Evolutionary conservation across 169 alveolate species (phyloP), one percentile per base, ranked within the genome.

Genomic region (Plasmodium relictum): DNA sequence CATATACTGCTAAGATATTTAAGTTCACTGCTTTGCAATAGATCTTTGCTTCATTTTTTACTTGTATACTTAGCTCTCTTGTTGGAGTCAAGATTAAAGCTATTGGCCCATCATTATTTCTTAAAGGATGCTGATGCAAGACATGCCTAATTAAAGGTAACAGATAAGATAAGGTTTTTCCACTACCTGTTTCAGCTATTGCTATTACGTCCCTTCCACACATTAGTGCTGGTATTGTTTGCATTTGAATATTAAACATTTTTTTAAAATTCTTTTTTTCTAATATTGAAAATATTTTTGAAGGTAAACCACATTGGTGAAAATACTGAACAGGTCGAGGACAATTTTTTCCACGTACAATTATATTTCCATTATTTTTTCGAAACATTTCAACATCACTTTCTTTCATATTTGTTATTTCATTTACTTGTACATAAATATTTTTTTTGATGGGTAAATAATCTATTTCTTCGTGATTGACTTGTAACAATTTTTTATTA

Each of bases 171-270:
- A 99, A 88, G 3, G 99, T 99, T 94, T 98, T 98, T 0, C 99
- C 99, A 80, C 94, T 97, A 66, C 99, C 99, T 8, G 99, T 99
- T 88, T 98, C 99, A 0, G 99, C 99, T 9, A 98, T 98, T 22
- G 99, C 99, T 37, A 99, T 97, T 50, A 98, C 95, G 90, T 99
- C 99, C 59, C 98, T 83, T 48, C 99, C 99, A 80, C 98, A 95
- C 96, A 98, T 93, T 41, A 98, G 89, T 31, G 98, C 97, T 1
- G 99, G 99, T n/a, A 98, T 91, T 42, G 96, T 92, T 68, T 98
- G 99, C 97, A 98, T 96, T 94, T 99, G 99, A 6, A 99, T 98
- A 12, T 99, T 99, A 88, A 98, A 98, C 58, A 99, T 99, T 65
- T 96, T 96, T 65, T 94, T 92, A 88, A 97, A 97, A 66, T 96